A percentile compares a stretch with the other conserved stretches of the same genome.
Evolutionary conservation across 768 basidiomycete genomes (phyloP).

Genomic region (Rhizopogon vesiculosus): DNA sequence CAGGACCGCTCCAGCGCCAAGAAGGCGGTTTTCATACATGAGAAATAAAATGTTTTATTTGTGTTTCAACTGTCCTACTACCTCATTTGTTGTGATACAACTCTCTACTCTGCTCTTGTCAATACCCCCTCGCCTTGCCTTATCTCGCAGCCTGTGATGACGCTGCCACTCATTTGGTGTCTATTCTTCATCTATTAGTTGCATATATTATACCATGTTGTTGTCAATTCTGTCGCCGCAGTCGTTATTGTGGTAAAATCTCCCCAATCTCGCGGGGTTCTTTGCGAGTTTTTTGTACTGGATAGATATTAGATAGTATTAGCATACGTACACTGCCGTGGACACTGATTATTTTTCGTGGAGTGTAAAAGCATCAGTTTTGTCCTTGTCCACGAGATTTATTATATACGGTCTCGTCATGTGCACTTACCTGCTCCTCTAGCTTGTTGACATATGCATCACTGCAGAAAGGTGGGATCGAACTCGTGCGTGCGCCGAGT

Average conservation of each 20-base stretch:
- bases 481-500: too few species aligned
- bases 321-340: not conserved
- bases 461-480: too few species aligned
- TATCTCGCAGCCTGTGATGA: not conserved
- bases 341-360: not conserved
- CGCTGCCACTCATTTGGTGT: not conserved
- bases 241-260: not conserved
- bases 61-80: not conserved
- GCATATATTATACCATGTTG: not conserved
- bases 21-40: slow-evolving; percentile 20
- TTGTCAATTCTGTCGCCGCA: not conserved
- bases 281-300: not conserved
- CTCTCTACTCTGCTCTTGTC: not conserved
- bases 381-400: too few species aligned
- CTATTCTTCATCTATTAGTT: not conserved
- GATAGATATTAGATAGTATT: not conserved
- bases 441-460: too few species aligned
- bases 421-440: too few species aligned
- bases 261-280: not conserved
- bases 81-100: not conserved
- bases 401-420: too few species aligned
- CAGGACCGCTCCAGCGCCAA: slow-evolving; percentile 19
- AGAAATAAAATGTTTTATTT: slow-evolving; percentile 14
- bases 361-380: too few species aligned
- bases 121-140: not conserved